phyloP scores from a whole-genome alignment of 2,329 filamentous ascomycete species.

The Aureobasidium sp. region DNA sequence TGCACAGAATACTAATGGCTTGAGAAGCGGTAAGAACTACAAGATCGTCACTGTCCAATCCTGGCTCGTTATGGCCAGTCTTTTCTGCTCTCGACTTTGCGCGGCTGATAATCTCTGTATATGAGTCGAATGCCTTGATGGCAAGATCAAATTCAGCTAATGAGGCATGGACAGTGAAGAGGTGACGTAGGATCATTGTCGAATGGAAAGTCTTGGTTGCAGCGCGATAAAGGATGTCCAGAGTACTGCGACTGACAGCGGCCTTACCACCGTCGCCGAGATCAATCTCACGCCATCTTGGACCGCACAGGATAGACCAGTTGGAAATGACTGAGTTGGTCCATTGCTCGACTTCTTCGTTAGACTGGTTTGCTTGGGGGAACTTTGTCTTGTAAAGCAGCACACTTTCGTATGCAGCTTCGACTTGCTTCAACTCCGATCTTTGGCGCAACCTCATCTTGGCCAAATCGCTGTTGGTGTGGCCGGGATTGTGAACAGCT shows the following conservation, averaged over 20 bases:
- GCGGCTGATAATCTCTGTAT: conserved; percentile 77
- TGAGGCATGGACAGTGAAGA: conserved; percentile 81
- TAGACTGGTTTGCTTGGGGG: conserved; percentile 71
- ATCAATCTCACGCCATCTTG: conserved; percentile 71
- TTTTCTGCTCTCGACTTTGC: conserved; percentile 79
- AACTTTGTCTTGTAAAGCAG: conserved; percentile 74
- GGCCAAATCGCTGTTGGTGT: conserved; percentile 15
- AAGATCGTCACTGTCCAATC: conserved; percentile 69
- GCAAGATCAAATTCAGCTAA: conserved; percentile 89
- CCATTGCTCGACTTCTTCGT: conserved; percentile 74
- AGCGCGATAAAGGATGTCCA: conserved; percentile 81
- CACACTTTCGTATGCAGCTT: conserved; percentile 69
- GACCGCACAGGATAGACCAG: conserved; percentile 74
- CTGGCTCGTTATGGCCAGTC: conserved; percentile 56
- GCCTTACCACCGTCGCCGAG: conserved; percentile 74
- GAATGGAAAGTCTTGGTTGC: conserved; percentile 95
- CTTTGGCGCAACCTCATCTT: conserved; percentile 45
- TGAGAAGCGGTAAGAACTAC: conserved; percentile 72
- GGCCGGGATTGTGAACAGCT: conserved; percentile 19
- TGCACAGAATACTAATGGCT: conserved; percentile 71
- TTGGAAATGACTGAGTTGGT: conserved; percentile 72
- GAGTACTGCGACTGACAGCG: conserved; percentile 62
- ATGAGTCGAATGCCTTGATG: conserved; percentile 84
- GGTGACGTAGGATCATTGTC: conserved; percentile 71
- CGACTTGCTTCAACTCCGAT: conserved; percentile 69